phyloP scores from a whole-genome alignment of 345 rosid genomes.

The Syzygium aqueum region DNA sequence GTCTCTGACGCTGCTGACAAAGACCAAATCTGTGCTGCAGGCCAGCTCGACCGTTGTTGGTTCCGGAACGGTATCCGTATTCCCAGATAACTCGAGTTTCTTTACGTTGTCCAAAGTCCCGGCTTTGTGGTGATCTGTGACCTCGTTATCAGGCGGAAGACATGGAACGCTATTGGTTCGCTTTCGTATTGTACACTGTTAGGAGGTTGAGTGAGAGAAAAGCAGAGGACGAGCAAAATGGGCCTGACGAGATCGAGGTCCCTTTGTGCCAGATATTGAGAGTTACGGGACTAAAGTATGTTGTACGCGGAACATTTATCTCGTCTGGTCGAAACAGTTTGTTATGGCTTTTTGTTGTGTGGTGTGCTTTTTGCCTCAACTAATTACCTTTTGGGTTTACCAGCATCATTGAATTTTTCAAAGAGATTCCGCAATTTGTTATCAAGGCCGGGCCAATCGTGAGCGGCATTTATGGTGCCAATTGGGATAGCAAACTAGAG shows the following conservation, averaged over 20 bases:
- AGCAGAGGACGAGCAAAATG: conserved; percentile 15
- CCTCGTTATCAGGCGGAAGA: conserved; percentile 52
- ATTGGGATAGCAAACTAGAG: conserved; percentile 91
- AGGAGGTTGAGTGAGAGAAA: conserved; percentile 48
- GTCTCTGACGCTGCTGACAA: conserved; percentile 52
- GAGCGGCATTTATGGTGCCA: conserved; percentile 52
- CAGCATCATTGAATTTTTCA: conserved; percentile 82
- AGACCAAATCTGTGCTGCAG: conserved; percentile 54
- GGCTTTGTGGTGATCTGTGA: neutral
- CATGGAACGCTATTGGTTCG: conserved; percentile 81
- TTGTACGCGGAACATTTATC: neutral
- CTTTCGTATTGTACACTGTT: conserved; percentile 59
- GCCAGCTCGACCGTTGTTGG: conserved; percentile 12
- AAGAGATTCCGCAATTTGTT: conserved; percentile 83
- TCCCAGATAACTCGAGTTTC: neutral
- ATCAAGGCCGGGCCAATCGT: conserved; percentile 73
- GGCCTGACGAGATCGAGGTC: conserved; percentile 32
- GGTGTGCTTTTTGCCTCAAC: neutral
- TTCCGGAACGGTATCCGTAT: neutral
- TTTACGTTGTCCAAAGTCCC: neutral
- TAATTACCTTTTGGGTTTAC: conserved; percentile 3
- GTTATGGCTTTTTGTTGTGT: neutral
- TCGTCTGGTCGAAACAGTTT: neutral
- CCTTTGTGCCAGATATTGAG: conserved; percentile 66
- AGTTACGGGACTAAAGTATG: conserved; percentile 68